A percentile compares a stretch with the other conserved stretches of the same genome.
Evolutionary conservation across 257 asterid genomes (phyloP).

Genomic region (Anisodus tanguticus): DNA sequence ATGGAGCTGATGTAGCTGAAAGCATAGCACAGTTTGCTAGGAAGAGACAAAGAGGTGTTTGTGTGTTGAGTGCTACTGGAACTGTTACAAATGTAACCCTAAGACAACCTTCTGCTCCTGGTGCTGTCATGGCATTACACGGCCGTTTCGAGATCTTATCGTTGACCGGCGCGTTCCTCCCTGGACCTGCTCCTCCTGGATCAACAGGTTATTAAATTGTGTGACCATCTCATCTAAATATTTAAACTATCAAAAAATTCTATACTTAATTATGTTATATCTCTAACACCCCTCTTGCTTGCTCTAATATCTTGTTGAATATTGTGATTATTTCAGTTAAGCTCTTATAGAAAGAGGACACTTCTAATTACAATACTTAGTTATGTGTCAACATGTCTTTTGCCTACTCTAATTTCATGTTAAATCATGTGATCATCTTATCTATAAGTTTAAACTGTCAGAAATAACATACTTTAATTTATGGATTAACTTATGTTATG

Average conservation of each 20-base stretch:
- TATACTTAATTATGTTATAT: background rate
- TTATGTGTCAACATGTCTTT: background rate
- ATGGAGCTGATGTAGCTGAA: constrained; percentile 67
- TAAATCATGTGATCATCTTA: background rate
- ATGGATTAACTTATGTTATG: background rate
- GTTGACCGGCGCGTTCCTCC: constrained; percentile 63
- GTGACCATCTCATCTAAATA: background rate
- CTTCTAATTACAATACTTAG: background rate
- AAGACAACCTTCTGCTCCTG: constrained; percentile 66
- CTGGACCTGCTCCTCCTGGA: constrained; percentile 73
- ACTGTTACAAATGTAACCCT: constrained; percentile 62
- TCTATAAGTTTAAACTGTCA: background rate
- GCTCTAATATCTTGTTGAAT: background rate
- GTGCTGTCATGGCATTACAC: constrained; percentile 60
- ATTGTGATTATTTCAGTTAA: background rate
- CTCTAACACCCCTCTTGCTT: background rate
- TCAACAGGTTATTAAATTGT: constrained; percentile 43
- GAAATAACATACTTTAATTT: background rate
- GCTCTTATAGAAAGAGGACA: background rate
- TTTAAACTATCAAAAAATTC: too few relatives aligned
- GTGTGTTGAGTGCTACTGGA: constrained; percentile 68
- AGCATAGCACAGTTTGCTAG: constrained; percentile 70
- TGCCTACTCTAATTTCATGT: background rate
- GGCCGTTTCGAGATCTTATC: constrained; percentile 68
- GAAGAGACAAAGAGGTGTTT: constrained; percentile 59